phyloP scores from a whole-genome alignment of 106 monocot species.

The Dioscorea zingiberensis region DNA sequence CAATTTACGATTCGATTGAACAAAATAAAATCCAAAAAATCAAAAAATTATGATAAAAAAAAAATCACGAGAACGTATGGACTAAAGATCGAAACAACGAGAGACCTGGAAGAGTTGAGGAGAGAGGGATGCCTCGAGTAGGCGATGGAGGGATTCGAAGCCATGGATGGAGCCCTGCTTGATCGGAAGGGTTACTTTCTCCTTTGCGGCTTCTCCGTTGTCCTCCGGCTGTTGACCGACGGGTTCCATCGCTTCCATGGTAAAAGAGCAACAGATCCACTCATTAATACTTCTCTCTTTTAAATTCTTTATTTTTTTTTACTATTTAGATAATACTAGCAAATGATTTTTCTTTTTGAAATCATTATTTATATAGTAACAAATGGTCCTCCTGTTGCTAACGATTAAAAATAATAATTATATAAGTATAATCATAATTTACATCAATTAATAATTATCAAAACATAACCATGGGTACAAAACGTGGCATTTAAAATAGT shows the following conservation, averaged over 20 bases:
- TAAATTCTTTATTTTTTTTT: too few relatives aligned
- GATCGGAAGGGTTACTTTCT: background rate
- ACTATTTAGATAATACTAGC: too few relatives aligned
- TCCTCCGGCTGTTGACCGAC: background rate
- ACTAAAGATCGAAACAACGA: background rate
- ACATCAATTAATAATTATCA: too few relatives aligned
- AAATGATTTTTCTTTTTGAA: too few relatives aligned
- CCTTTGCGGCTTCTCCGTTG: background rate
- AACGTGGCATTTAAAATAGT: too few relatives aligned
- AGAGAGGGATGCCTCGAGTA: slow-evolving; percentile 59
- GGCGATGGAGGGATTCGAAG: slow-evolving; percentile 79
- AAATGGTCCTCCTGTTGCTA: too few relatives aligned
- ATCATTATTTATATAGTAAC: too few relatives aligned
- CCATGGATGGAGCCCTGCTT: slow-evolving; percentile 72
- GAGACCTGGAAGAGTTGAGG: slow-evolving; percentile 68
- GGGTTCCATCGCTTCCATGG: background rate
- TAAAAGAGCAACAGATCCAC: too few relatives aligned
- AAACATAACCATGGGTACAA: too few relatives aligned
- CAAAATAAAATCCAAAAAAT: background rate
- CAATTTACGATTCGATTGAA: slow-evolving; percentile 18
- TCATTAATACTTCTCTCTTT: too few relatives aligned
- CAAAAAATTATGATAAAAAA: background rate
- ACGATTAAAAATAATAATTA: too few relatives aligned
- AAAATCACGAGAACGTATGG: background rate
- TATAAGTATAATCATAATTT: too few relatives aligned